phyloP scores from a whole-genome alignment of 2,329 filamentous ascomycete genomes.

The Botrytis fragariae region DNA sequence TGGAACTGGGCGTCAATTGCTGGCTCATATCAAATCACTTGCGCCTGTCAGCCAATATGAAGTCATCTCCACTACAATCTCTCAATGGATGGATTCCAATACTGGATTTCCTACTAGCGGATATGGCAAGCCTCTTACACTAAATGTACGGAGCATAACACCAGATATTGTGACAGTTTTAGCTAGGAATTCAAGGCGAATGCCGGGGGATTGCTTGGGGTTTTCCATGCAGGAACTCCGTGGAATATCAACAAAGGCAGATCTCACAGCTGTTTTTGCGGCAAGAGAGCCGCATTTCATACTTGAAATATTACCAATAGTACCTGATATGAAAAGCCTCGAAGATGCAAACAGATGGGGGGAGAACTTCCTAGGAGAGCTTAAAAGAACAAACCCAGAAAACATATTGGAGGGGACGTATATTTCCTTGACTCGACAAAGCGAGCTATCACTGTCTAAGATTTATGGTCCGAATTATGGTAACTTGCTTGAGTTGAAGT shows the following conservation, averaged over 20 bases:
- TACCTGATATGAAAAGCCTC: conserved; percentile 30
- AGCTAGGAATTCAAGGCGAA: conserved; percentile 20
- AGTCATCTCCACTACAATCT: conserved; percentile 30
- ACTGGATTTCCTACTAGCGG: not conserved
- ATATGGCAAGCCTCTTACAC: conserved; percentile 21
- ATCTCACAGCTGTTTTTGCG: conserved; percentile 36
- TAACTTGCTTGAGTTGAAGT: conserved; percentile 34
- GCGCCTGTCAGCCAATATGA: conserved; percentile 35
- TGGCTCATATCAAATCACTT: conserved; percentile 35
- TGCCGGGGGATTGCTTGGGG: conserved; percentile 35
- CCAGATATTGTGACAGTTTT: conserved; percentile 18
- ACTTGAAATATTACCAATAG: conserved; percentile 40
- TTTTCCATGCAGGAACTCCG: conserved; percentile 38
- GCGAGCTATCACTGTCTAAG: conserved; percentile 29
- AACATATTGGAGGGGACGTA: conserved; percentile 38
- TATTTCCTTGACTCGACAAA: conserved; percentile 35
- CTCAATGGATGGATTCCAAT: conserved; percentile 27
- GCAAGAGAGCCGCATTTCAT: conserved; percentile 39
- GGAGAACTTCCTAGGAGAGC: conserved; percentile 18
- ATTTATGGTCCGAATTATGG: conserved; percentile 38
- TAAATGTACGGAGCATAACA: conserved; percentile 21
- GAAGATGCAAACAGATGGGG: conserved; percentile 34
- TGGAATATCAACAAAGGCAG: conserved; percentile 23
- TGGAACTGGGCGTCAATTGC: conserved; percentile 35
- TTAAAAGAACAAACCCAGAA: conserved; percentile 30